Percentiles rank a stretch among this genome's conserved stretches.
Conservation (phyloP, 495 filamentous ascomycete genomes). For the Parachaetomium inaequale region DNA sequence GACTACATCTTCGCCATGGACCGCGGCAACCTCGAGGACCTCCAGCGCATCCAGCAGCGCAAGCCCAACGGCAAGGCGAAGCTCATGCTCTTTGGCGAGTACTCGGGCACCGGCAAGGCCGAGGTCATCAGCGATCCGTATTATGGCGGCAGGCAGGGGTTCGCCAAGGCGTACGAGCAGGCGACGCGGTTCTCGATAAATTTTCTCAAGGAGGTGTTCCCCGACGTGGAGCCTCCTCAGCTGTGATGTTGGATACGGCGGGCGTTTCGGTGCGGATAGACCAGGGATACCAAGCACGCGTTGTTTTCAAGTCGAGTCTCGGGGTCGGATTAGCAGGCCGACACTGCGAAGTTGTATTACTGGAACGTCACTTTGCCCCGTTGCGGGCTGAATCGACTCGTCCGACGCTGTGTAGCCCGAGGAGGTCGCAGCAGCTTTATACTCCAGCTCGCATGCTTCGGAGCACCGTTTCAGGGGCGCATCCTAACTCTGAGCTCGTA, state of each 20-base stretch:
- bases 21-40: slow-evolving; percentile 69
- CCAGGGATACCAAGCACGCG: slow-evolving; percentile 10
- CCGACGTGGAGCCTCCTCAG: slow-evolving; percentile 31
- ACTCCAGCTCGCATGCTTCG: background rate
- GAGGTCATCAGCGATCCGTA: slow-evolving; percentile 90
- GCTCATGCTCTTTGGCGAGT: slow-evolving; percentile 84
- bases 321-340: too few species aligned
- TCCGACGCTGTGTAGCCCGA: background rate
- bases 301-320: background rate
- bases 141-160: slow-evolving; percentile 79
- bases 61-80: slow-evolving; percentile 52
- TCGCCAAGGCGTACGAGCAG: slow-evolving; percentile 83
- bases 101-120: slow-evolving; percentile 58
- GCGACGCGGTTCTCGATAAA: slow-evolving; percentile 72
- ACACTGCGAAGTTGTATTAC: too few species aligned
- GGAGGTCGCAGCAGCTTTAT: background rate
- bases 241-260: background rate
- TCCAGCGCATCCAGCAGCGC: slow-evolving; percentile 56
- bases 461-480: background rate
- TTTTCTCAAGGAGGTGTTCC: slow-evolving; percentile 58
- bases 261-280: slow-evolving; percentile 1
- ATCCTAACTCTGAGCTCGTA: background rate
- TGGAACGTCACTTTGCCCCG: too few species aligned
- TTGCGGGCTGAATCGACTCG: background rate
- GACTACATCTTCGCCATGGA: slow-evolving; percentile 98